A percentile compares a stretch with the other conserved stretches of the same genome.
Evolutionary conservation across 768 basidiomycete genomes (phyloP).

Genomic region (Leucocoprinus birnbaumii): DNA sequence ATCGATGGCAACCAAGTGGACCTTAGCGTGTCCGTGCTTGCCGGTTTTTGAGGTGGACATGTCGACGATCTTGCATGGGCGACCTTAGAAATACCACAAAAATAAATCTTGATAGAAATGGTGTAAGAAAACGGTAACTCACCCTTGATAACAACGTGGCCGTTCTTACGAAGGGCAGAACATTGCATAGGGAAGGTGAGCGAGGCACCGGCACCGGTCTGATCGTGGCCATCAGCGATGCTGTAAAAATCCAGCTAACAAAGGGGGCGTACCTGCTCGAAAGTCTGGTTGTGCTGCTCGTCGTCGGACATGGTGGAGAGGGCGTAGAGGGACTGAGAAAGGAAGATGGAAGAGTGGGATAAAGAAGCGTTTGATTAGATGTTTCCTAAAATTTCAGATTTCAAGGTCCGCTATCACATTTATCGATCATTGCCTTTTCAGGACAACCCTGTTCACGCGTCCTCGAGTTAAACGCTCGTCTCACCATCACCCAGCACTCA

Average conservation of each 20-base stretch:
- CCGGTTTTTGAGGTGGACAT: conserved; percentile 99
- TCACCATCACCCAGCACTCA: neutral
- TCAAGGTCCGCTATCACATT: conserved; percentile 28
- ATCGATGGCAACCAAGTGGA: conserved; percentile 95
- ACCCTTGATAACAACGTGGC: conserved; percentile 96
- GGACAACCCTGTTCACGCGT: neutral
- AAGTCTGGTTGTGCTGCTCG: conserved; percentile 81
- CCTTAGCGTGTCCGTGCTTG: conserved; percentile 99
- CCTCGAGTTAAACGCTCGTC: neutral
- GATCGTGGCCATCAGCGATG: conserved; percentile 10
- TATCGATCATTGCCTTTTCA: conserved; percentile 15
- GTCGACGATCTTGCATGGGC: conserved; percentile 98
- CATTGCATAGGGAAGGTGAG: conserved; percentile 88
- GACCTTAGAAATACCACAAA: conserved; percentile 37
- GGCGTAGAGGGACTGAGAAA: conserved; percentile 18
- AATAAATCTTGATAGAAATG: conserved; percentile 4
- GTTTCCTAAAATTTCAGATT: conserved; percentile 30
- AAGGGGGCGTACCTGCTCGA: conserved; percentile 63
- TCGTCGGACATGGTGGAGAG: conserved; percentile 81
- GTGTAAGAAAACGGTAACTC: neutral
- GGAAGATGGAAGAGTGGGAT: conserved; percentile 10
- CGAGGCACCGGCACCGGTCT: conserved; percentile 77
- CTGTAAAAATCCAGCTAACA: conserved; percentile 8
- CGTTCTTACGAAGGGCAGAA: conserved; percentile 92
- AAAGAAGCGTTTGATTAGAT: conserved; percentile 14